Evolutionary conservation across 768 basidiomycete genomes (phyloP).

Genomic region (Mycena kentingensis): DNA sequence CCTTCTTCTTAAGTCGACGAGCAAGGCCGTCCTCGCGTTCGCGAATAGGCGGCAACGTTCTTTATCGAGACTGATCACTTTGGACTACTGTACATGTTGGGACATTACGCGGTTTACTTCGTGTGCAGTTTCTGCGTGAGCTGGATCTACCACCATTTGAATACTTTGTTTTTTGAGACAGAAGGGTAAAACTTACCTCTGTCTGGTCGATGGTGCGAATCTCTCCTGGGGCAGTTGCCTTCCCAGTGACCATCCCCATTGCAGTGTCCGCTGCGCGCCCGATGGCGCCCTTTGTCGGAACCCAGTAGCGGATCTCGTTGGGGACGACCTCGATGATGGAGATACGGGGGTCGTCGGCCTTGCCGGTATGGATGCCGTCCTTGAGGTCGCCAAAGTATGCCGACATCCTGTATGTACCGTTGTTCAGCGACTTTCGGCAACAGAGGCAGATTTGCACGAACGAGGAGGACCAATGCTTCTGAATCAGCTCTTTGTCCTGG

Average conservation of each 20-base stretch:
- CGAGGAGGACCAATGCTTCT: constrained; percentile 64
- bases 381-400: constrained; percentile 89
- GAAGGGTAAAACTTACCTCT: constrained; percentile 54
- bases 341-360: constrained; percentile 76
- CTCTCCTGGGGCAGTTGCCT: constrained; percentile 70
- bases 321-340: constrained; percentile 79
- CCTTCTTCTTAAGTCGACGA: no score
- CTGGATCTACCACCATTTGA: constrained; percentile 40
- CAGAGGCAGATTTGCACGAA: constrained; percentile 30
- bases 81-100: no score
- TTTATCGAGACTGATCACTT: no score
- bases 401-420: constrained; percentile 42
- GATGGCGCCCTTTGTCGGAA: constrained; percentile 60
- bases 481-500: constrained; percentile 63
- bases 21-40: no score
- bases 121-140: constrained; percentile 34
- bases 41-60: no score
- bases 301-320: constrained; percentile 81
- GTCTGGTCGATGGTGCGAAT: constrained; percentile 69
- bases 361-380: constrained; percentile 84
- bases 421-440: constrained; percentile 2
- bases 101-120: not conserved
- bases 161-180: not conserved
- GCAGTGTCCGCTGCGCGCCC: constrained; percentile 64
- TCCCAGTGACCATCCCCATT: constrained; percentile 60